Evolutionary conservation across 768 basidiomycete genomes (phyloP), one percentile per base, ranked within the genome.

Genomic region (Mycena metata): DNA sequence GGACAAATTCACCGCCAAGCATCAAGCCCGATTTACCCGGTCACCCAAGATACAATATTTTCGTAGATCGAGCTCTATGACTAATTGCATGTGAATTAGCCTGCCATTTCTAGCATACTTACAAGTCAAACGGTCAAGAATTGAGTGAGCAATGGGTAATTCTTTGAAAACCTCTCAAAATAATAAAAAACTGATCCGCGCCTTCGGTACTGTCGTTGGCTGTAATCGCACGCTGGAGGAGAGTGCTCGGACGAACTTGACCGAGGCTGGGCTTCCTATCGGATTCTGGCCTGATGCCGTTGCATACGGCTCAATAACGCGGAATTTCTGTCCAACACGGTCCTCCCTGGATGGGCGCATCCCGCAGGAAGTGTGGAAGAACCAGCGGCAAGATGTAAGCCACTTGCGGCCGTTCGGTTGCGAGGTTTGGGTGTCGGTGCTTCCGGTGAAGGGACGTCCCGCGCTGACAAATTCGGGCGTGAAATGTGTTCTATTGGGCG

Each of bases 141-240:
- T n/a, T n/a, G n/a, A n/a, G n/a, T n/a, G n/a, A n/a, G n/a, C n/a
- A n/a, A n/a, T n/a, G n/a, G n/a, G n/a, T n/a, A n/a, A n/a, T n/a
- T n/a, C n/a, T n/a, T n/a, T n/a, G n/a, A n/a, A n/a, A n/a, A n/a
- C n/a, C n/a, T n/a, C n/a, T n/a, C n/a, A n/a, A n/a, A n/a, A n/a
- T n/a, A n/a, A n/a, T n/a, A n/a, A n/a, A n/a, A n/a, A n/a, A n/a
- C n/a, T n/a, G n/a, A n/a, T n/a, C n/a, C n/a, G n/a, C n/a, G n/a
- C n/a, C n/a, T n/a, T n/a, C n/a, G n/a, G n/a, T n/a, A n/a, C n/a
- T n/a, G n/a, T n/a, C n/a, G n/a, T n/a, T n/a, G n/a, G n/a, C n/a
- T n/a, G n/a, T n/a, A 81, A 79, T 54, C 13, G 64, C 13, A 76
- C 76, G 0, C 46, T 79, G 0, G 17, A 76, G 0, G 72, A 79